Evolutionary conservation across 495 filamentous ascomycete genomes (phyloP), one percentile per base, ranked within the genome.

Genomic region (Podospora bellae-mahoneyi): DNA sequence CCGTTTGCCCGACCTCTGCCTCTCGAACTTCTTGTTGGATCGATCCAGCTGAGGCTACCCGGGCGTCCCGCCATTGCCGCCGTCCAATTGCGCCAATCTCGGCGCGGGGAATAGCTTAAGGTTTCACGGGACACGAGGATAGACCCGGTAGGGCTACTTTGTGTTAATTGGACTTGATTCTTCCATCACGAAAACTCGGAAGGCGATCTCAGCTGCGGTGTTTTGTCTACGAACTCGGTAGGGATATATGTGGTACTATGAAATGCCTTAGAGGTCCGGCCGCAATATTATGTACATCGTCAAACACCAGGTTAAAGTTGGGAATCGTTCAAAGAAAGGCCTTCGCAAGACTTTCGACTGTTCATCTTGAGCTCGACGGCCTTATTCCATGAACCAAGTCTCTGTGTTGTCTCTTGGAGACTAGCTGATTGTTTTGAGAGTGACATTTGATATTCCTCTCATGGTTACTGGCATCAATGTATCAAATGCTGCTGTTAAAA

Each of bases 101-200:
- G 18, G 60, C 18, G 48, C n/a, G 48, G 30, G 30, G 27, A 10
- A 23, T 55, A 19, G 62, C 32, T 39, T 28, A 1, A 64, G 53
- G 62, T 64, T 55, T 19, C 39, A 28, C n/a, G 16, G 61, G 59
- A 15, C 32, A 63, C 62, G 44, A 64, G 62, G 62, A 64, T 64
- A 53, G 13, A 13, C 62, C 56, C 7, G 39, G 39, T 48, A 48
- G 39, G 39, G 39, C 39, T 48, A 48, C 39, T 48, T 48, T 48
- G 39, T 16, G 9, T 48, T 48, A 16, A 48, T 48, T 48, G 39
- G 39, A 5, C 15, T 48, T 48, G 39, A 18, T 48, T 10, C 39
- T 18, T 10, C 39, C 39, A 48, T 48, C 39, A 48, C 15, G 39
- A 48, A 48, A 10, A 48, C 39, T 48, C 15, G 39, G 39, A 16